Evolutionary conservation across 768 basidiomycete species (phyloP), one percentile per base, ranked within the genome.

Genomic region (Inosperma sp.): DNA sequence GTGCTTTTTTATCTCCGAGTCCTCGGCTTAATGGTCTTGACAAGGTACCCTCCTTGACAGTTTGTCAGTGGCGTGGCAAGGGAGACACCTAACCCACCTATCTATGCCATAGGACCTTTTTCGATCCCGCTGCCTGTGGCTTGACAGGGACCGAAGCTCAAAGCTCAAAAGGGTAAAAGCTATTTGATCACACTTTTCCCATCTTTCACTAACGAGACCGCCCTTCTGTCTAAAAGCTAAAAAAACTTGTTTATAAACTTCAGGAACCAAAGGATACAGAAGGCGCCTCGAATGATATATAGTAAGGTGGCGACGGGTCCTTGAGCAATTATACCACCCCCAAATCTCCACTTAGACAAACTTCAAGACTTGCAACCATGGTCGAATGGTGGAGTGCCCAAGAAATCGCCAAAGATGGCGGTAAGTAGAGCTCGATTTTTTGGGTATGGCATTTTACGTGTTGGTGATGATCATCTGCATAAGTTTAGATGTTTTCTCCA

Each of bases 401-500:
- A 30, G 77, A 79, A 59, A 63, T 78, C 14, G 55, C 65, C 8
- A 72, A 69, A 53, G 76, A 75, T 53, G 67, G 65, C 34, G 71
- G 77, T 76, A 45, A 23, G 31, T 41, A 29, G 13, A 19, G 16
- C n/a, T n/a, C n/a, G n/a, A n/a, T n/a, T n/a, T n/a, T n/a, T n/a
- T n/a, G n/a, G n/a, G n/a, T n/a, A n/a, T n/a, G n/a, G n/a, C n/a
- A n/a, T n/a, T n/a, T n/a, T n/a, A n/a, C n/a, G n/a, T n/a, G n/a
- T n/a, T n/a, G n/a, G n/a, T n/a, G n/a, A n/a, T n/a, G n/a, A n/a
- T n/a, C n/a, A n/a, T n/a, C n/a, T n/a, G n/a, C n/a, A n/a, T n/a
- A n/a, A n/a, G 10, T 10, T 8, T 36, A 86, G 85, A 69, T 48
- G 74, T 76, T 43, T 84, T 86, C 59, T 69, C 69, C 36, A 80